Percentiles rank a stretch among this genome's conserved stretches.
phyloP scores from a whole-genome alignment of 345 rosid genomes.

The Stellera chamaejasme region DNA sequence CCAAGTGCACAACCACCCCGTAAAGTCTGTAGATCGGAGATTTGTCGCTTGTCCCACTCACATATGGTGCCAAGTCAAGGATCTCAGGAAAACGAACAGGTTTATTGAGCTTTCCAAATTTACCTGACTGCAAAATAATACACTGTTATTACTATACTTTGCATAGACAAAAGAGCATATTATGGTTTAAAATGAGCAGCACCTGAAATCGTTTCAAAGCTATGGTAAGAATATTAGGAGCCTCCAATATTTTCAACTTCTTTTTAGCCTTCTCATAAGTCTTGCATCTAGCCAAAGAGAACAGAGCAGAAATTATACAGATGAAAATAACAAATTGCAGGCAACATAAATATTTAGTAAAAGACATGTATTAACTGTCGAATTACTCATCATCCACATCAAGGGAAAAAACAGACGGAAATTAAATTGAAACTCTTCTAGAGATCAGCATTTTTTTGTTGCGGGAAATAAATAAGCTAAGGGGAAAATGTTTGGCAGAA shows the following conservation, averaged over 20 bases:
- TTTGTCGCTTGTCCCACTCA: conserved; percentile 76
- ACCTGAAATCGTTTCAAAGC: conserved; percentile 98
- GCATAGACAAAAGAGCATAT: not conserved
- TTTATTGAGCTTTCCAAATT: conserved; percentile 93
- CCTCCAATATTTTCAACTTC: conserved; percentile 72
- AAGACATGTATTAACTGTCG: too few species aligned
- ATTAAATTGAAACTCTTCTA: too few species aligned
- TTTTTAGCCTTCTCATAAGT: conserved; percentile 85
- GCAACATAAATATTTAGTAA: too few species aligned
- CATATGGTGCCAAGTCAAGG: conserved; percentile 83
- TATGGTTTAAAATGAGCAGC: conserved; percentile 3
- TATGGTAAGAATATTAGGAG: conserved; percentile 94
- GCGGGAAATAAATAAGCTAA: too few species aligned
- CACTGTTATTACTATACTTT: conserved; percentile 5
- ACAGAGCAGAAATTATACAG: not conserved
- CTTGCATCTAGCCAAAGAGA: conserved; percentile 52
- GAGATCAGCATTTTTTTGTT: too few species aligned
- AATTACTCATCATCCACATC: too few species aligned
- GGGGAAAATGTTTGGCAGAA: too few species aligned
- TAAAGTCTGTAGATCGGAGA: conserved; percentile 80
- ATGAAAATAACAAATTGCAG: not conserved
- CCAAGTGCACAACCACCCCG: conserved; percentile 95
- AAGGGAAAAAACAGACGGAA: too few species aligned
- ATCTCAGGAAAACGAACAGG: conserved; percentile 73
- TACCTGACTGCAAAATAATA: conserved; percentile 64